Base-by-base conservation (phyloP, 2,329 filamentous ascomycete species). In the Leptographium wingfieldii region DNA sequence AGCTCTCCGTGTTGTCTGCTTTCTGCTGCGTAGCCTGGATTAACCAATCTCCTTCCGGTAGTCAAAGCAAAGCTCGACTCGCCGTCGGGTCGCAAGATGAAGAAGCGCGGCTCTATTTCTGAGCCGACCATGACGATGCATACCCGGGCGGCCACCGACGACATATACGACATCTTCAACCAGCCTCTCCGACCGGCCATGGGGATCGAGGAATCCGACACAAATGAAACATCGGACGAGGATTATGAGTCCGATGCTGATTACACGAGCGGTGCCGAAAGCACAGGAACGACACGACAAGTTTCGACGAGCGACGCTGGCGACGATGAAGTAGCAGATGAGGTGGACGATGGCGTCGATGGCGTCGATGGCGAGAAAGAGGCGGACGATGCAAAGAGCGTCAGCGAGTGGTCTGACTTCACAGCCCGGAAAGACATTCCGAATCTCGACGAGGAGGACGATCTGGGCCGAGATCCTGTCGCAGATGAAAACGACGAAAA, bases 91-190 rank as follows among this genome's bases (percentile, higher is more conserved):
- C 85, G 84, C 4, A 97, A 95, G 72, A 80, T 92, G 59, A 87
- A 86, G 64, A 89, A 89, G 71, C 94, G 88, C 70, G 85, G 85
- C 59, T 67, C 66, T 66, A 71, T 66, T 65, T 76, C 80, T 57
- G 92, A 97, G 72, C 89, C 92, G n/a, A 99, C 94, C 1, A 96
- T 99, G 92, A 99, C 94, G 0, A 83, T 99, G 65, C 91, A 97
- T 69, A 99, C 94, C 14, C 89, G 84, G 67, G 92, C 94, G 65
- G 94, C 94, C 5, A 96, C 92, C 63, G 92, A 97, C 66, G 94
- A 99, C 66, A 96, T 99, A 58, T 97, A 97, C 68, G 91, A 91
- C 61, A 90, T 99, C 55, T 99, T 97, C 74, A 97, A 94, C 68
- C 88, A 94, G 61, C 92, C 94, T 1, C 72, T 92, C 25, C 73